Evolutionary conservation across 495 filamentous ascomycete genomes (phyloP), one percentile per base, ranked within the genome.

Genomic region (Talaromyces nanjingensis): DNA sequence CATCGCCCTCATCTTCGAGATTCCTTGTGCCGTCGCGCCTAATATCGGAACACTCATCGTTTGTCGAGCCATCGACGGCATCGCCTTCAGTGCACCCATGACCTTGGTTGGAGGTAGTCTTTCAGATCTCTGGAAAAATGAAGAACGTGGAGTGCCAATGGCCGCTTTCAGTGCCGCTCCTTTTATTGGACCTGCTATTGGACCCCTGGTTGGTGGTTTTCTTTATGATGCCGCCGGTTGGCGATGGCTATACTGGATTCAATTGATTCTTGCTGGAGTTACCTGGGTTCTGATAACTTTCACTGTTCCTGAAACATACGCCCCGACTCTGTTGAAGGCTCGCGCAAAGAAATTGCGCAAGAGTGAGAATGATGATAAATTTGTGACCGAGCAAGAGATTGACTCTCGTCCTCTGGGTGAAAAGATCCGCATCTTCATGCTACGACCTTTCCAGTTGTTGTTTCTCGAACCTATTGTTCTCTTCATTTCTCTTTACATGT

Each of bases 191-290:
- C 89, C 90, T 52, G 89, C 89, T 6, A 83, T 84, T 65, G 81
- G 86, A 71, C 90, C 90, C 9, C 81, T 96, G 6, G 80, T 87
- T 25, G 91, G 91, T 72, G 91, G 91, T 49, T 92, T 86, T 72
- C 74, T 94, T 6, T 79, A 80, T 12, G 87, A 91, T 66, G 81
- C 81, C 3, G 75, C 76, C 0, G 88, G 87, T 59, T 96, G 91
- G 91, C 78, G 89, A 63, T 96, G 91, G 91, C 79, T 93, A 2
- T 93, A 92, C 78, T 93, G 89, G 89, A 79, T 93, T 63, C 89
- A 91, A 62, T 74, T 92, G 18, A 93, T 93, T 65, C 65, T 91
- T 34, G 69, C 86, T 56, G 84, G 82, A 47, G 72, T 86, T 56
- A 80, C 87, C 55, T 92, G 87, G 82, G 65, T 87, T 24, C 65